Conservation (phyloP, 2,329 filamentous ascomycete species). For the Paraconiothyrium sp. region DNA sequence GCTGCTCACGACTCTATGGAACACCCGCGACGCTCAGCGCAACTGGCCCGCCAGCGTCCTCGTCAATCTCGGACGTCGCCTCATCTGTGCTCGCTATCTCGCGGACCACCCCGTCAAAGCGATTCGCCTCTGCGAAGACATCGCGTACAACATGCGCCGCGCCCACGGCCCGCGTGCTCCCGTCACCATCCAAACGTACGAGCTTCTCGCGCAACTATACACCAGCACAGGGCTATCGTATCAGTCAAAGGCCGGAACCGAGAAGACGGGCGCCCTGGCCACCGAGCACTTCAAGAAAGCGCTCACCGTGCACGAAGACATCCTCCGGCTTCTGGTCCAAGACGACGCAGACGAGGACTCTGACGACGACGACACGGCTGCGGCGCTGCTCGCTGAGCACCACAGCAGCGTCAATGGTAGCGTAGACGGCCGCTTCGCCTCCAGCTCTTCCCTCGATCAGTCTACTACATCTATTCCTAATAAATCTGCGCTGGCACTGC, state of each 20-base stretch:
- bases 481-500: constrained; percentile 36
- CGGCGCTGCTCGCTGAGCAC: constrained; percentile 47
- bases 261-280: constrained; percentile 48
- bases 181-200: constrained; percentile 60
- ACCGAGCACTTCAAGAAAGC: constrained; percentile 53
- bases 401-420: constrained; percentile 42
- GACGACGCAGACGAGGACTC: constrained; percentile 36
- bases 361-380: constrained; percentile 49
- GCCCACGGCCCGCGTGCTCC: constrained; percentile 61
- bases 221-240: constrained; percentile 52
- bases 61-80: constrained; percentile 62
- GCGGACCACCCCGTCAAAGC: constrained; percentile 55
- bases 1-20: constrained; percentile 51
- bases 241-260: constrained; percentile 47
- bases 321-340: constrained; percentile 44
- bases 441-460: constrained; percentile 34
- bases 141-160: constrained; percentile 65
- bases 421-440: constrained; percentile 33
- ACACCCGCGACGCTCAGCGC: constrained; percentile 44
- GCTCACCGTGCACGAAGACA: constrained; percentile 41
- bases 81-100: constrained; percentile 63
- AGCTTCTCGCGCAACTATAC: constrained; percentile 61
- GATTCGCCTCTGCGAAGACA: constrained; percentile 60
- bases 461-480: constrained; percentile 33
- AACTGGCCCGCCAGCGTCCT: constrained; percentile 52